Percentiles rank a stretch among this genome's conserved stretches.
phyloP scores from a whole-genome alignment of 345 rosid species.

The Microcos paniculata region DNA sequence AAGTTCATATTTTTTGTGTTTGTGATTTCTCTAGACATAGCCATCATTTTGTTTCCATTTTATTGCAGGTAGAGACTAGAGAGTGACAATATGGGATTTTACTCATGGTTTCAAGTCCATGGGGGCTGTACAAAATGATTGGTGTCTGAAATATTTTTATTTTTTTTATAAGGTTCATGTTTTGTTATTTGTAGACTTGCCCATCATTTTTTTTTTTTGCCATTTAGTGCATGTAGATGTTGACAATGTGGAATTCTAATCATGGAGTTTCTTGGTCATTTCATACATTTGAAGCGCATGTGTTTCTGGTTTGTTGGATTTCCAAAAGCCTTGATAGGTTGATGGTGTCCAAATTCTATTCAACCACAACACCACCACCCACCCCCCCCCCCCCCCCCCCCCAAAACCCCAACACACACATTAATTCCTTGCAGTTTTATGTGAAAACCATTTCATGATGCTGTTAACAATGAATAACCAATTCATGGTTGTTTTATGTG shows the following conservation, averaged over 20 bases:
- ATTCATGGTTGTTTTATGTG: too few relatives aligned
- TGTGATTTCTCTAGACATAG: background rate
- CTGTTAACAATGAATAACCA: too few relatives aligned
- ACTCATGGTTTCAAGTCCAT: slow-evolving; percentile 1
- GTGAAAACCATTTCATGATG: too few relatives aligned
- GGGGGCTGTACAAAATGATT: background rate
- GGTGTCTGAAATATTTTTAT: background rate
- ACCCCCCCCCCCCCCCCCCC: too few relatives aligned
- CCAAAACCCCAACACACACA: too few relatives aligned
- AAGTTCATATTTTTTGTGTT: slow-evolving; percentile 15
- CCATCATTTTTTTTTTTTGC: background rate
- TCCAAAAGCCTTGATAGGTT: background rate
- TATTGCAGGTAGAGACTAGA: background rate
- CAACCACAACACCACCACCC: too few relatives aligned
- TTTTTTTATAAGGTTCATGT: background rate
- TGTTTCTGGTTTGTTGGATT: background rate
- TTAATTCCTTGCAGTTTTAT: too few relatives aligned
- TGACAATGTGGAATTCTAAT: slow-evolving; percentile 12
- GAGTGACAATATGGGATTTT: slow-evolving; percentile 8
- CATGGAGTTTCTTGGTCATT: background rate
- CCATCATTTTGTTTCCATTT: slow-evolving; percentile 5
- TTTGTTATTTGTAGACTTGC: background rate
- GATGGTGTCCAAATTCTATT: background rate
- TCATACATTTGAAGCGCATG: background rate
- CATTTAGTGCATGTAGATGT: background rate